Percentiles rank a stretch among this genome's conserved stretches.
Evolutionary conservation across 305 asterid genomes (phyloP).

Genomic region (Fraxinus dipetala): DNA sequence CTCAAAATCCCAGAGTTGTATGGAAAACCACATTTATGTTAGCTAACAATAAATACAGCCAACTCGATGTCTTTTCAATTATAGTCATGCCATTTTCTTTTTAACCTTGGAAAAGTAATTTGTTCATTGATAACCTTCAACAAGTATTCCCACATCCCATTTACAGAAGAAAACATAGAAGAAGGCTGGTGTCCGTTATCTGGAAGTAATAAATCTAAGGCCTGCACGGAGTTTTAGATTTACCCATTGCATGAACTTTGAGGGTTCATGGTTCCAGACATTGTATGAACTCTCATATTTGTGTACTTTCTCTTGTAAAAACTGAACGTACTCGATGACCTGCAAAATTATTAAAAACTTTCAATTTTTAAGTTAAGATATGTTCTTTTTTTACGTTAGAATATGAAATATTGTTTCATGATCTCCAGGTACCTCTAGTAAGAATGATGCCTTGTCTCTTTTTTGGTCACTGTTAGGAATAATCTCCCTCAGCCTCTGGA

Average conservation of each 20-base stretch:
- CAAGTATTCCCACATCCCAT: background rate
- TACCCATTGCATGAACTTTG: conserved; percentile 75
- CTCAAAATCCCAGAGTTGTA: background rate
- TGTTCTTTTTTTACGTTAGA: background rate
- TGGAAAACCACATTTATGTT: background rate
- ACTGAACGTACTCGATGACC: conserved; percentile 97
- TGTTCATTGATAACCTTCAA: background rate
- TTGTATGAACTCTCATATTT: conserved; percentile 65
- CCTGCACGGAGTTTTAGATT: background rate
- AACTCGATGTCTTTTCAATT: background rate
- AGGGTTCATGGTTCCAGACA: conserved; percentile 71
- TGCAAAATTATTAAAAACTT: conserved; percentile 28
- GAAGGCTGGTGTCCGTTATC: background rate
- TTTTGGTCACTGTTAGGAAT: conserved; percentile 91
- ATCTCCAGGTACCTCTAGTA: conserved; percentile 63
- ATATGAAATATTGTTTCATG: conserved; percentile 2
- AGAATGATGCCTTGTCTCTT: conserved; percentile 97
- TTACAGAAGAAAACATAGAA: background rate
- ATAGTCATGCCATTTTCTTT: background rate
- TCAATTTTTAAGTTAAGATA: conserved; percentile 19
- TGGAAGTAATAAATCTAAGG: background rate
- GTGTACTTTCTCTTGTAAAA: conserved; percentile 83
- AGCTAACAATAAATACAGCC: background rate
- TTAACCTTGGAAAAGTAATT: background rate
- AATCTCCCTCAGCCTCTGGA: conserved; percentile 82